phyloP scores from a whole-genome alignment of 345 rosid species.

The Sonneratia alba region DNA sequence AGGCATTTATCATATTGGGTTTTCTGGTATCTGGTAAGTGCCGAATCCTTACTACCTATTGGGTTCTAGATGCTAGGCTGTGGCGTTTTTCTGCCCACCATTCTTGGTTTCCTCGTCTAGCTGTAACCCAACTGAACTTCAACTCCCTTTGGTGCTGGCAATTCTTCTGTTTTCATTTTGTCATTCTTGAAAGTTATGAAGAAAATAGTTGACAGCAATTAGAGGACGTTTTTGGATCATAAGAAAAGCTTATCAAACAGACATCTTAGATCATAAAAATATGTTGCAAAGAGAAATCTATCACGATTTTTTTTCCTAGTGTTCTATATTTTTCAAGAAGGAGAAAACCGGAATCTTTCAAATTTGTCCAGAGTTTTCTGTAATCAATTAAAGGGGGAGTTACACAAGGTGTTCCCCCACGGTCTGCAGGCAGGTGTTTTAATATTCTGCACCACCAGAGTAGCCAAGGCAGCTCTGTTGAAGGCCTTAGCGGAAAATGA shows the following conservation, averaged over 20 bases:
- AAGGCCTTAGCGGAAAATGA: conserved; percentile 91
- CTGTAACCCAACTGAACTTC: not conserved
- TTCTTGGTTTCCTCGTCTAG: not conserved
- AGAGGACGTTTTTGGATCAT: not conserved
- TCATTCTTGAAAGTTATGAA: not conserved
- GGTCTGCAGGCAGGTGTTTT: conserved; percentile 44
- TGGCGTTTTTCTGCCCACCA: not conserved
- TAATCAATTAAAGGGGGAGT: not conserved
- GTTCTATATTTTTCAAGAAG: not conserved
- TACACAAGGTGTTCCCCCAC: conserved; percentile 6
- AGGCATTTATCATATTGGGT: conserved; percentile 61
- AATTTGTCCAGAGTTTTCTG: too few species aligned
- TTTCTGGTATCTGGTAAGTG: conserved; percentile 73
- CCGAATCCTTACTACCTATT: not conserved
- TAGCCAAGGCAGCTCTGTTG: conserved; percentile 71
- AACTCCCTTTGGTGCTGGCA: not conserved
- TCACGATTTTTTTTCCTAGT: too few species aligned
- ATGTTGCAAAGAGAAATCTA: not conserved
- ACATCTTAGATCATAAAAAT: not conserved
- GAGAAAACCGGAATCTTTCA: too few species aligned
- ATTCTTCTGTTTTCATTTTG: not conserved
- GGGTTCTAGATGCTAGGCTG: not conserved
- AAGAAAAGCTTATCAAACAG: too few species aligned
- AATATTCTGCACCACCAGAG: conserved; percentile 63
- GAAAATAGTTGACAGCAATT: not conserved